A percentile compares a stretch with the other conserved stretches of the same genome.
These are phyloP conservation scores for Cryptococcus sp. DNA, from an alignment of 1,284 basidiomycete genomes.

Conservation along the genomic window DNA sequence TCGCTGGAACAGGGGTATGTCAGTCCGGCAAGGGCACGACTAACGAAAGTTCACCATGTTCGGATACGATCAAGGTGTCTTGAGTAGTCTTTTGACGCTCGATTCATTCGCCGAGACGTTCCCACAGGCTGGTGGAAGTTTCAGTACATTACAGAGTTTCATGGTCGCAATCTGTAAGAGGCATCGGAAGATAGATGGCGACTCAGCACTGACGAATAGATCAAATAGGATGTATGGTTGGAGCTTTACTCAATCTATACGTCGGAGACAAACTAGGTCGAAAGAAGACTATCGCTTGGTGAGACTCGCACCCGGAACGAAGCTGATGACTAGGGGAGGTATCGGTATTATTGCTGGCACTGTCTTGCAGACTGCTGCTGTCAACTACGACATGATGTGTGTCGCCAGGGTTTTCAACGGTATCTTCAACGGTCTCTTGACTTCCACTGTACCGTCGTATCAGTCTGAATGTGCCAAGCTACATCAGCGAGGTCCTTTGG, in stretches of 20 bases:
- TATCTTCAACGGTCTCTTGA: conserved; percentile 42
- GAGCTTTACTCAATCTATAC: conserved; percentile 45
- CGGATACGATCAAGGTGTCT: conserved; percentile 20
- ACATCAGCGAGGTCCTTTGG: conserved; percentile 47
- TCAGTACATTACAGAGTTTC: conserved; percentile 27
- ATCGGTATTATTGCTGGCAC: conserved; percentile 48
- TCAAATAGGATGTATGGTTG: conserved; percentile 47
- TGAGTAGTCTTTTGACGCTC: conserved; percentile 43
- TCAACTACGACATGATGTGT: conserved; percentile 47
- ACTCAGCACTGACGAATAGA: conserved; percentile 6
- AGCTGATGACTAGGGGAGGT: conserved; percentile 17
- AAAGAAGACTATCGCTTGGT: background rate
- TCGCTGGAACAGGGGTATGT: conserved; percentile 17
- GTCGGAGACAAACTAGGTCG: conserved; percentile 46
- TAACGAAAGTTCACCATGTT: background rate
- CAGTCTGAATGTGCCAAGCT: conserved; percentile 48
- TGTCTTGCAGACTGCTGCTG: conserved; percentile 45
- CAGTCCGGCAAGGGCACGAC: background rate
- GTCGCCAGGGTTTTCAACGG: conserved; percentile 48
- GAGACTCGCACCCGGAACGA: background rate
- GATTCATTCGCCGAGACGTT: conserved; percentile 26
- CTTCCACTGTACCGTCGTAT: conserved; percentile 47
- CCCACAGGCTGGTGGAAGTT: conserved; percentile 27
- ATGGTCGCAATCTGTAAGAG: conserved; percentile 45
- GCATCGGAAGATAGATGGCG: too few species aligned